A percentile compares a stretch with the other conserved stretches of the same genome.
Conservation (phyloP, 139 green algal genomes). For the Closterium sp. region DNA sequence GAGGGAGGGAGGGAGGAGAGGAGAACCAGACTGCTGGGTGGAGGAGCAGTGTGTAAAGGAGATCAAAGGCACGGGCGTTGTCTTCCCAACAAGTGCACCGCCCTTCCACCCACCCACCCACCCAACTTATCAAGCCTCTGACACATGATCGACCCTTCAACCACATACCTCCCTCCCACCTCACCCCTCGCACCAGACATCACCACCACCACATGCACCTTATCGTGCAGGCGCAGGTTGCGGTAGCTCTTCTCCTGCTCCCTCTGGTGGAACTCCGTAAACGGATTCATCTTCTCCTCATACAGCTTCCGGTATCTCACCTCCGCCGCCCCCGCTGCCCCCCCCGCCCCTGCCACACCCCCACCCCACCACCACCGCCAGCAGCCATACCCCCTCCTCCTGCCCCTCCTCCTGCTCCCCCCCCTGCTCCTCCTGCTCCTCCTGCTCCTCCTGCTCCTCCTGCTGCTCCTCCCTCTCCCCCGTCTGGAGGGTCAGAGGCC, state of each 20-base stretch:
- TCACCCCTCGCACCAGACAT: no score
- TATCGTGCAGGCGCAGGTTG: slow-evolving; percentile 39
- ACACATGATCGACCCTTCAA: no score
- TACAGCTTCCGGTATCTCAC: slow-evolving; percentile 79
- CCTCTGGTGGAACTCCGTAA: slow-evolving; percentile 75
- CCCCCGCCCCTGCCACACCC: neutral
- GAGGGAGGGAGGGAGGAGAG: neutral
- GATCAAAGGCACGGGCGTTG: no score
- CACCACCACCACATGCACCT: slow-evolving; percentile 16
- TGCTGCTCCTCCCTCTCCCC: neutral
- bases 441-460: neutral
- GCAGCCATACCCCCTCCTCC: neutral
- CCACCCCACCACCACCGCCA: neutral
- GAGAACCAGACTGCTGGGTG: neutral
- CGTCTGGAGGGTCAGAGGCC: neutral
- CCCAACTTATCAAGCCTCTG: no score
- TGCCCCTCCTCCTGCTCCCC: neutral
- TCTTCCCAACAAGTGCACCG: no score
- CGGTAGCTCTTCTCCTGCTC: slow-evolving; percentile 46
- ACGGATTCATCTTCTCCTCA: slow-evolving; percentile 86
- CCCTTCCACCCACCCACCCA: no score
- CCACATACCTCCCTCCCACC: no score
- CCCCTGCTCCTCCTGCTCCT: no score
- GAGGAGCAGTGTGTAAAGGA: no score
- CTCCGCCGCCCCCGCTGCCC: slow-evolving; percentile 58